Evolutionary conservation across 1,139 yeast genomes (phyloP).

Genomic region (Pichia norvegensis): DNA sequence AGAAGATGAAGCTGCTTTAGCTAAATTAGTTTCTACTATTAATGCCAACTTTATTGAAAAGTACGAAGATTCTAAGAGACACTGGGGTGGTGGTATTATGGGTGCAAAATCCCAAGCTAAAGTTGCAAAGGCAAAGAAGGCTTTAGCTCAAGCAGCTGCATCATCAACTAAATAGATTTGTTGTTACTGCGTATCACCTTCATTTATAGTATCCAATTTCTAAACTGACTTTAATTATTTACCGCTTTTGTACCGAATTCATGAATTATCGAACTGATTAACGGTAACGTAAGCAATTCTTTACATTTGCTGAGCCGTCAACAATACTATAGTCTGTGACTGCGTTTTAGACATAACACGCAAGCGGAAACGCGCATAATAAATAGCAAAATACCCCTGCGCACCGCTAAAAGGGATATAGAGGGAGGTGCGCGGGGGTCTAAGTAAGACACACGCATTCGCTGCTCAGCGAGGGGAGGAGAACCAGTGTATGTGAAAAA

Average conservation of each 20-base stretch:
- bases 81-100: slow-evolving; percentile 99
- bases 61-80: slow-evolving; percentile 92
- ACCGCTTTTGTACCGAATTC: no score
- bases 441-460: background rate
- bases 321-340: background rate
- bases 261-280: no score
- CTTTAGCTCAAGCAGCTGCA: slow-evolving; percentile 30
- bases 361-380: no score
- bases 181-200: background rate
- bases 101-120: slow-evolving; percentile 88
- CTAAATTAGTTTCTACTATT: slow-evolving; percentile 86
- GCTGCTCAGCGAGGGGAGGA: background rate
- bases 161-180: slow-evolving; percentile 15
- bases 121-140: slow-evolving; percentile 40
- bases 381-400: no score
- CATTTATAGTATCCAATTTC: background rate
- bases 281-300: no score
- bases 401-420: background rate
- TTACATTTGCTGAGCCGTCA: background rate
- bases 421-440: slow-evolving; percentile 3
- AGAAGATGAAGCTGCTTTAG: slow-evolving; percentile 91
- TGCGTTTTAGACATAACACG: no score
- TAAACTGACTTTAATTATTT: background rate
- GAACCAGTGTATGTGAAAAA: background rate
- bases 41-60: slow-evolving; percentile 87